Evolutionary conservation across 2,329 filamentous ascomycete genomes (phyloP).

Genomic region (Fusarium aywerte): DNA sequence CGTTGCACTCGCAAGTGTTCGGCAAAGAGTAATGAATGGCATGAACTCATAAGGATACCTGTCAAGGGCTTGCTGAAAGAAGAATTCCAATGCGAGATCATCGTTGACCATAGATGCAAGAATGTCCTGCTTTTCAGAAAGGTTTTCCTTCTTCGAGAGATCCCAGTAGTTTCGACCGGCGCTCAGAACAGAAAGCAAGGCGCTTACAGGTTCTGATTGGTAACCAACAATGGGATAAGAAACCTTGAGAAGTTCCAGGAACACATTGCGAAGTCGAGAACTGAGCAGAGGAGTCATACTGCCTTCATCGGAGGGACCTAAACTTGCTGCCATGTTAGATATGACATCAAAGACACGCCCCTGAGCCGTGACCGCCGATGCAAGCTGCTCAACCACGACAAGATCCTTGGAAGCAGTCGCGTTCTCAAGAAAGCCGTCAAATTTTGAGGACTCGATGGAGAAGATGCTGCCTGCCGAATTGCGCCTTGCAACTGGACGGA

Average conservation of each 20-base stretch:
- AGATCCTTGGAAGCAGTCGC: slow-evolving; percentile 63
- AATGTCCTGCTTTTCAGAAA: slow-evolving; percentile 50
- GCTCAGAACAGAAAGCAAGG: slow-evolving; percentile 72
- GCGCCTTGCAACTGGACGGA: slow-evolving; percentile 58
- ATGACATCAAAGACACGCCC: slow-evolving; percentile 66
- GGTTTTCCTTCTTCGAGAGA: slow-evolving; percentile 53
- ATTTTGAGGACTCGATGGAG: slow-evolving; percentile 69
- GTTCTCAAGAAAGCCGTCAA: slow-evolving; percentile 67
- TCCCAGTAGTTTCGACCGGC: slow-evolving; percentile 66
- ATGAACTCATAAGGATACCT: slow-evolving; percentile 88
- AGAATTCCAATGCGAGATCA: slow-evolving; percentile 63
- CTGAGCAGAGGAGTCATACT: slow-evolving; percentile 67
- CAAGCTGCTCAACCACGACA: slow-evolving; percentile 62
- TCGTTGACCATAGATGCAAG: slow-evolving; percentile 51
- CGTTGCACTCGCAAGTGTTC: slow-evolving; percentile 63
- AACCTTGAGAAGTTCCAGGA: slow-evolving; percentile 77
- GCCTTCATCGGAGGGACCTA: slow-evolving; percentile 59
- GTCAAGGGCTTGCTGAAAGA: slow-evolving; percentile 74
- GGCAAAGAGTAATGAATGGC: slow-evolving; percentile 79
- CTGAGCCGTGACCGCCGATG: slow-evolving; percentile 59
- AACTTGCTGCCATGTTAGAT: slow-evolving; percentile 59
- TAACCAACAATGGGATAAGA: slow-evolving; percentile 77
- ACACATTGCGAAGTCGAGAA: slow-evolving; percentile 69
- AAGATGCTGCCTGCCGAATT: slow-evolving; percentile 72
- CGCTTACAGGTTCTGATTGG: slow-evolving; percentile 74